Evolutionary conservation across 148 eudicot species (phyloP).

Genomic region (Camellia lanceoleosa): DNA sequence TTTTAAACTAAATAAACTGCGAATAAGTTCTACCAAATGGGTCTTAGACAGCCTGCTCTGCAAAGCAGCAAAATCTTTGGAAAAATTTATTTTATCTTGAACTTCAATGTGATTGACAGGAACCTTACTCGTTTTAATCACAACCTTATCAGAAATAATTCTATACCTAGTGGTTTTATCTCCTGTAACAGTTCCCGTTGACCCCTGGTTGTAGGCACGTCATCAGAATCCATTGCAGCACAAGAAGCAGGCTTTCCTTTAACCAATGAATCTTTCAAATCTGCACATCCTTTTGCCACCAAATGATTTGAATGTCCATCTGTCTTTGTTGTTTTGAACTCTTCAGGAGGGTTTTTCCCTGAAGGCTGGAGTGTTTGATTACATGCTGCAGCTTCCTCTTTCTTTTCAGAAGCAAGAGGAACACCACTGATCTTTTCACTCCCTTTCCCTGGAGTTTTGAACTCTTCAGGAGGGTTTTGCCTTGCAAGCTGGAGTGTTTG

Average conservation of each 20-base stretch:
- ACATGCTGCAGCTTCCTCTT: conserved; percentile 26
- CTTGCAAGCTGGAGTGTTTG: conserved; percentile 16
- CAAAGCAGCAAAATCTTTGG: conserved; percentile 21
- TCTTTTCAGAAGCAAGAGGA: conserved; percentile 19
- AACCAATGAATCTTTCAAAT: conserved; percentile 15
- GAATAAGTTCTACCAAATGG: no score
- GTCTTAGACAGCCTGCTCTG: conserved; percentile 26
- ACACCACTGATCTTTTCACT: conserved; percentile 18
- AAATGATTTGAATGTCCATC: conserved; percentile 11
- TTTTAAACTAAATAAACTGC: no score
- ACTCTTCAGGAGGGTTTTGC: conserved; percentile 18
- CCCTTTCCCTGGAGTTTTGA: conserved; percentile 16
- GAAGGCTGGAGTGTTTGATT: conserved; percentile 19
- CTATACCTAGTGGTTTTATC: conserved; percentile 5
- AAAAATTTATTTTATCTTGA: conserved; percentile 15
- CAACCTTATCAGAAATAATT: conserved; percentile 5
- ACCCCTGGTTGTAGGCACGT: background rate
- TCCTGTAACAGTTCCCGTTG: conserved; percentile 3
- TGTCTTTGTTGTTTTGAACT: conserved; percentile 13
- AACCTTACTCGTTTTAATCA: background rate
- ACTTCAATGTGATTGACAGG: conserved; percentile 4
- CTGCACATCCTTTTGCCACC: conserved; percentile 14
- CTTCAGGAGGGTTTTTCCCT: conserved; percentile 14
- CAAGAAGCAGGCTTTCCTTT: conserved; percentile 13
- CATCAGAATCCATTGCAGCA: background rate